Percentiles rank a stretch among this genome's conserved stretches.
phyloP scores from a whole-genome alignment of 2,329 filamentous ascomycete genomes.

The Anisogramma anomala region DNA sequence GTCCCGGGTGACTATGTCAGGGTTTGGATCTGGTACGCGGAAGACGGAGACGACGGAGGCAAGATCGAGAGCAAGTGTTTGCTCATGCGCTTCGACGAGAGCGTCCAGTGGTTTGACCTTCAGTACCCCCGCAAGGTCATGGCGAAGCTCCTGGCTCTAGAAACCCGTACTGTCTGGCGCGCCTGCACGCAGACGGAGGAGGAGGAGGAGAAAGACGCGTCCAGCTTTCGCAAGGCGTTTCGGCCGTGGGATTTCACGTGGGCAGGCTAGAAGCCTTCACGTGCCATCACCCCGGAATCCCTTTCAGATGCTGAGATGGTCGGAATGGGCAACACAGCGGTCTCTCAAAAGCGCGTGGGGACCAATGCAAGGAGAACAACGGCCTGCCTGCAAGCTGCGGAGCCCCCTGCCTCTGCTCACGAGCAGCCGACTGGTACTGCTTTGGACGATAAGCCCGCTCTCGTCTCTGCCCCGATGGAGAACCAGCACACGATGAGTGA shows the following conservation, averaged over 20 bases:
- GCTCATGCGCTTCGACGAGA: constrained; percentile 60
- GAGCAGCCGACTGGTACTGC: too few relatives aligned
- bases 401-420: too few relatives aligned
- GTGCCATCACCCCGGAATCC: not conserved
- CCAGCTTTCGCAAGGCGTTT: constrained; percentile 69
- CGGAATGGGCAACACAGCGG: not conserved
- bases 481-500: too few relatives aligned
- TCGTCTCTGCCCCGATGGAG: too few relatives aligned
- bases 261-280: constrained; percentile 10
- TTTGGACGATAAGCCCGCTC: too few relatives aligned
- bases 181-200: constrained; percentile 66
- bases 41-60: constrained; percentile 34
- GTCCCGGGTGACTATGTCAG: constrained; percentile 61
- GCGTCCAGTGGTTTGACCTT: constrained; percentile 64
- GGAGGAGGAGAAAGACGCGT: constrained; percentile 70
- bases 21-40: constrained; percentile 64
- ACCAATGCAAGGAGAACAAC: too few relatives aligned
- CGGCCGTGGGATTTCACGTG: constrained; percentile 75
- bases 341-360: too few relatives aligned
- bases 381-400: too few relatives aligned
- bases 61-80: constrained; percentile 55
- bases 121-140: constrained; percentile 83
- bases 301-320: not conserved
- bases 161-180: constrained; percentile 72
- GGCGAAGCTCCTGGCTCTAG: constrained; percentile 73